These are phyloP conservation scores for Boletellus deceptivus DNA, from an alignment of 1,284 basidiomycete genomes.

Conservation along the genomic window DNA sequence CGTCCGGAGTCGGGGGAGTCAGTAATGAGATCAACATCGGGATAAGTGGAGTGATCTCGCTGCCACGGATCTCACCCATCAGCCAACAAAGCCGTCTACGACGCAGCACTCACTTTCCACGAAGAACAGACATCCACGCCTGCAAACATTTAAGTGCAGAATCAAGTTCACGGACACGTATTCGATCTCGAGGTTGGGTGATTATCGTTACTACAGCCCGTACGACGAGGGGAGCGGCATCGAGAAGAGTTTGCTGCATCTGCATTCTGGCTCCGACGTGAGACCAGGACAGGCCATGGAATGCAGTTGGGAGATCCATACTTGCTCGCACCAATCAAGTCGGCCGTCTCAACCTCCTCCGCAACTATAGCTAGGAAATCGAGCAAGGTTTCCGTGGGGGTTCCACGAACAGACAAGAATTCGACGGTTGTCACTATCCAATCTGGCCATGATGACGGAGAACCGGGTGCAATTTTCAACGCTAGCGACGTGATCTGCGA, in stretches of 20 bases:
- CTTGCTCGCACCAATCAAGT: constrained; percentile 74
- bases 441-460: constrained; percentile 59
- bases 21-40: constrained; percentile 63
- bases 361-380: constrained; percentile 84
- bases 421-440: constrained; percentile 67
- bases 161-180: constrained; percentile 45
- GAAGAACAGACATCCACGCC: constrained; percentile 75
- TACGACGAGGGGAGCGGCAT: constrained; percentile 68
- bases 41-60: constrained; percentile 62
- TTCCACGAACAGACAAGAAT: constrained; percentile 55
- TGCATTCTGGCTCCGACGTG: constrained; percentile 44
- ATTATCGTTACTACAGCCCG: constrained; percentile 61
- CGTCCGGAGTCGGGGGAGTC: constrained; percentile 36
- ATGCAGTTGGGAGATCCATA: constrained; percentile 38
- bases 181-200: constrained; percentile 31
- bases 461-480: constrained; percentile 61
- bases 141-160: constrained; percentile 78
- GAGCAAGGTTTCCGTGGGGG: constrained; percentile 55
- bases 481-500: constrained; percentile 70
- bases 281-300: constrained; percentile 7
- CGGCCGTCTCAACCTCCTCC: constrained; percentile 75
- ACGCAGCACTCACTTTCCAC: constrained; percentile 53
- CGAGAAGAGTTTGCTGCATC: constrained; percentile 60
- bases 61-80: constrained; percentile 22
- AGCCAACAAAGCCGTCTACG: not conserved